These are phyloP conservation scores for Gossypium bickii DNA, from an alignment of 345 rosid species.

Conservation along the genomic window DNA sequence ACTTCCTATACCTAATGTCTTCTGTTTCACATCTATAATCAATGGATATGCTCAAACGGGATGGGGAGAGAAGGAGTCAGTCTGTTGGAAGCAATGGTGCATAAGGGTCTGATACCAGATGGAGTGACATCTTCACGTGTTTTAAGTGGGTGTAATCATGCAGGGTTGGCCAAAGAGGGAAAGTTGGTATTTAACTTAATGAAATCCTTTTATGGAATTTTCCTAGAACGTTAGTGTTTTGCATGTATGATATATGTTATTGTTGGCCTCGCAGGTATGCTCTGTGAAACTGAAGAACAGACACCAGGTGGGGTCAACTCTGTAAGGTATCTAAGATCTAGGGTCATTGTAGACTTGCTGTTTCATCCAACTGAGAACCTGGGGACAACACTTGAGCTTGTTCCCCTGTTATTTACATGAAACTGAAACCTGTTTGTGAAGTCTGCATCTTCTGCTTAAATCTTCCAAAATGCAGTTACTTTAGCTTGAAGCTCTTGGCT, in stretches of 20 bases:
- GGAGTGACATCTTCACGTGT: constrained; percentile 61
- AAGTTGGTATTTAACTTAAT: constrained; percentile 37
- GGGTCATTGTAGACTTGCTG: constrained; percentile 11
- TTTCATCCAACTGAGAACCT: not conserved
- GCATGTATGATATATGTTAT: constrained; percentile 70
- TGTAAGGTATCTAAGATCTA: constrained; percentile 18
- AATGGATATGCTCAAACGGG: constrained; percentile 56
- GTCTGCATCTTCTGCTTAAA: constrained; percentile 24
- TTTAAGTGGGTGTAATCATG: constrained; percentile 65
- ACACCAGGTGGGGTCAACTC: constrained; percentile 43
- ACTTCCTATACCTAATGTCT: constrained; percentile 49
- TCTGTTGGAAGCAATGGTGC: constrained; percentile 51
- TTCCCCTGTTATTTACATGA: constrained; percentile 22
- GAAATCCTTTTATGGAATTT: constrained; percentile 40
- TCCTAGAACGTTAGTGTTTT: constrained; percentile 51
- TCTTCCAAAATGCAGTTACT: constrained; percentile 23
- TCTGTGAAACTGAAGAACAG: constrained; percentile 55
- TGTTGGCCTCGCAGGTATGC: constrained; percentile 67
- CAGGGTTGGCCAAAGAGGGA: constrained; percentile 75
- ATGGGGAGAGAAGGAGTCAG: constrained; percentile 59
- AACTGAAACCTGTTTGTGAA: constrained; percentile 28
- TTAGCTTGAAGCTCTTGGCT: constrained; percentile 40
- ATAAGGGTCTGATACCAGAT: constrained; percentile 54
- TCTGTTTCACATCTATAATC: constrained; percentile 65
- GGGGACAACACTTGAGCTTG: not conserved